Evolutionary conservation across 73 alveolate species (phyloP).

Genomic region (Paraurostyla sp.): DNA sequence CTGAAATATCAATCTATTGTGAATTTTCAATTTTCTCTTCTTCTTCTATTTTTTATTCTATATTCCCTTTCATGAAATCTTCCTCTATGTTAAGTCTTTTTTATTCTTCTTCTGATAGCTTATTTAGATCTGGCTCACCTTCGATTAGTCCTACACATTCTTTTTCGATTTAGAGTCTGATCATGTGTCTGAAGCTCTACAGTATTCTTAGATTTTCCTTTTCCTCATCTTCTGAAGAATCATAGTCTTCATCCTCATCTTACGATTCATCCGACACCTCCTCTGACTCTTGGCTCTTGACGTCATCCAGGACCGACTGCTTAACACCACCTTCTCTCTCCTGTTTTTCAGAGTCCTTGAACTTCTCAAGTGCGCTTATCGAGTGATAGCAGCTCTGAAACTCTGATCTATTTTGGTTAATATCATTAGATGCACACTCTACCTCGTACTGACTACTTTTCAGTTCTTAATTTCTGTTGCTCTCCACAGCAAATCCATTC

Average conservation of each 20-base stretch:
- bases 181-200: not conserved
- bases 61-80: not conserved
- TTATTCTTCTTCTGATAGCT: not conserved
- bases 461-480: not conserved
- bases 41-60: not conserved
- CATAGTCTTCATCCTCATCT: not conserved
- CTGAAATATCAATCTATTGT: slow-evolving; percentile 27
- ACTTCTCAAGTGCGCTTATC: not conserved
- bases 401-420: slow-evolving; percentile 1
- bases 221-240: slow-evolving; percentile 55
- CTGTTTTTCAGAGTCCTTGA: not conserved
- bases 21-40: slow-evolving; percentile 45
- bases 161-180: slow-evolving; percentile 44
- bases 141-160: not conserved
- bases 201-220: not conserved
- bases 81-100: not conserved
- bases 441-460: too few relatives aligned
- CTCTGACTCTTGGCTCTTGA: slow-evolving; percentile 38
- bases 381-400: slow-evolving; percentile 36
- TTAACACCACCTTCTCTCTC: not conserved
- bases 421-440: too few relatives aligned
- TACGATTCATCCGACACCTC: not conserved
- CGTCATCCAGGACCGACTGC: not conserved
- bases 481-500: not conserved
- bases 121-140: not conserved